A percentile compares a stretch with the other conserved stretches of the same genome.
phyloP scores from a whole-genome alignment of 495 filamentous ascomycete species.

The Trichoderma asperelloides region DNA sequence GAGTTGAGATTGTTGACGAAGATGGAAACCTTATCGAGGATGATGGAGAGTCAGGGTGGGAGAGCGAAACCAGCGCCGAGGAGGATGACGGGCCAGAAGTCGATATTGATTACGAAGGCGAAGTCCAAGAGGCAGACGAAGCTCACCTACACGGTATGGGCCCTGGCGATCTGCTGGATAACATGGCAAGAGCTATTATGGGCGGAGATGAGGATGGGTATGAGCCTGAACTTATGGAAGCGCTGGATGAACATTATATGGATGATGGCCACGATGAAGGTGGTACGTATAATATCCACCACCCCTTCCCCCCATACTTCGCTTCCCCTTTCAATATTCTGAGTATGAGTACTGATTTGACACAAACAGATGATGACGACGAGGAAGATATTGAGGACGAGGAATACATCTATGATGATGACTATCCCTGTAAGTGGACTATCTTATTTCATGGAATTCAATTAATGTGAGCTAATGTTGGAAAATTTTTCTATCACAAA shows the following conservation, averaged over 20 bases:
- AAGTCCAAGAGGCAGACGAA: constrained; percentile 35
- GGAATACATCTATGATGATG: constrained; percentile 55
- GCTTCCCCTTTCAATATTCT: neutral
- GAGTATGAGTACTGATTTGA: neutral
- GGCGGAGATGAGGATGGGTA: constrained; percentile 49
- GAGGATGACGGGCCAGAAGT: constrained; percentile 45
- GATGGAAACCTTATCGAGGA: constrained; percentile 43
- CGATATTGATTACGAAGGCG: constrained; percentile 38
- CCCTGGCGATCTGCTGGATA: constrained; percentile 34
- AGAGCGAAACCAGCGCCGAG: constrained; percentile 50
- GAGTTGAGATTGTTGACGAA: constrained; percentile 50
- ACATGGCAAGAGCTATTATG: constrained; percentile 51
- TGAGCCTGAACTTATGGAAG: constrained; percentile 44
- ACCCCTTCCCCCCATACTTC: neutral
- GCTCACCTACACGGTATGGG: constrained; percentile 24
- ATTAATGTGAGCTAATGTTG: constrained; percentile 3
- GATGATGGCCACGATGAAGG: constrained; percentile 58
- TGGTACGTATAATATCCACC: constrained; percentile 35
- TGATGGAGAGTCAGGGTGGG: constrained; percentile 41
- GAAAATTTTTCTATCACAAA: constrained; percentile 14
- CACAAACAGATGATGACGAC: constrained; percentile 43
- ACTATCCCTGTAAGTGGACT: constrained; percentile 55
- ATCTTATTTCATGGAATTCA: neutral
- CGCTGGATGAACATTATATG: constrained; percentile 51
- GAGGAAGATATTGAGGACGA: constrained; percentile 70